phyloP scores from a whole-genome alignment of 805 yeast genomes.

The Nadsonia fulvescens region DNA sequence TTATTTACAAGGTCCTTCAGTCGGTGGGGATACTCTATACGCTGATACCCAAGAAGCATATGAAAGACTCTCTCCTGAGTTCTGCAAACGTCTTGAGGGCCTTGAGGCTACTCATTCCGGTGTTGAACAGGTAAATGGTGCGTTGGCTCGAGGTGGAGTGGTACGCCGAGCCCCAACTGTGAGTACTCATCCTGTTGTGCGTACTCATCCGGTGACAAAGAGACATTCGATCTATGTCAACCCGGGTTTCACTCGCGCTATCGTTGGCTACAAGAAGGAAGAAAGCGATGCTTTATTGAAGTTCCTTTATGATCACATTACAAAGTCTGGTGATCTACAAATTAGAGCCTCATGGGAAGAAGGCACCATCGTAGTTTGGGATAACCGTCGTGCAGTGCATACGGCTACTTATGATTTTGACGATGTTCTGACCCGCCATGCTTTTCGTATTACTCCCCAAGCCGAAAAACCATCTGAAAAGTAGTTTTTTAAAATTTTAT shows the following conservation, averaged over 20 bases:
- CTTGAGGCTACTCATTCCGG: conserved; percentile 11
- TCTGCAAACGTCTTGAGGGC: conserved; percentile 29
- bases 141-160: conserved; percentile 7
- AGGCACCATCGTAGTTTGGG: conserved; percentile 59
- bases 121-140: conserved; percentile 8
- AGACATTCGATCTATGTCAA: conserved; percentile 41
- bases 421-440: conserved; percentile 46
- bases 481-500: too few relatives aligned
- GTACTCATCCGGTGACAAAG: conserved; percentile 53
- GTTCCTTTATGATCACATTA: conserved; percentile 30
- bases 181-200: conserved; percentile 34
- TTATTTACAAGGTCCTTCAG: conserved; percentile 39
- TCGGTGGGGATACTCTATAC: conserved; percentile 38
- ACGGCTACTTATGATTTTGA: conserved; percentile 61
- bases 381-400: conserved; percentile 49
- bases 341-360: conserved; percentile 37
- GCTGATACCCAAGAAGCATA: conserved; percentile 36
- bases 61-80: conserved; percentile 31
- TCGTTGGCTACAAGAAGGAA: conserved; percentile 32
- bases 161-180: conserved; percentile 15
- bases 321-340: conserved; percentile 20
- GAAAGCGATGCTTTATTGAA: conserved; percentile 31
- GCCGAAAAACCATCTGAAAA: conserved; percentile 33
- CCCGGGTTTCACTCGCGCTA: conserved; percentile 31
- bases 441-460: conserved; percentile 57